Conservation (phyloP, 2,329 filamentous ascomycete genomes). For the Pseudofabraea citricarpa region DNA sequence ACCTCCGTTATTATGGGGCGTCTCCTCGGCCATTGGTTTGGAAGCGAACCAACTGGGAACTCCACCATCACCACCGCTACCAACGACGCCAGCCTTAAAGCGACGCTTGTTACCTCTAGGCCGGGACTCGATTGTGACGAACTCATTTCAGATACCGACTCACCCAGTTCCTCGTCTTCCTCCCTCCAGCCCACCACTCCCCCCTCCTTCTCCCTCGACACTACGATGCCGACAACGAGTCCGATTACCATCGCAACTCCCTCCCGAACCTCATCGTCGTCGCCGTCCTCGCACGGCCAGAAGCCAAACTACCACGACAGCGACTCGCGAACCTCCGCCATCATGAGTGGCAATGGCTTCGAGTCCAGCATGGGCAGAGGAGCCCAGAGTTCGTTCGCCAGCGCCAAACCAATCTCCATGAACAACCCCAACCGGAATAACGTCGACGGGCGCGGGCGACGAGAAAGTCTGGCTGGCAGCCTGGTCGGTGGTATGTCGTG, state of each 20-base stretch:
- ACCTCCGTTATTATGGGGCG: conserved; percentile 1
- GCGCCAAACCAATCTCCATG: conserved; percentile 63
- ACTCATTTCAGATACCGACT: conserved; percentile 6
- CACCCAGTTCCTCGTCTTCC: conserved; percentile 5
- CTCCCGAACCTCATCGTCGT: conserved; percentile 28
- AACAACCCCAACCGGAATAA: conserved; percentile 58
- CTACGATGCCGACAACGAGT: conserved; percentile 27
- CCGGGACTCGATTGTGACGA: conserved; percentile 1
- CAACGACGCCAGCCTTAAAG: not conserved
- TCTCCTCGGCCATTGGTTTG: not conserved
- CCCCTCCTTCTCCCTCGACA: not conserved
- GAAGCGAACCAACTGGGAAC: not conserved
- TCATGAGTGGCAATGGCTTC: conserved; percentile 49
- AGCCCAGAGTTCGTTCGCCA: conserved; percentile 59
- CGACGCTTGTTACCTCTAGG: not conserved
- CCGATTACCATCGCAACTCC: conserved; percentile 30
- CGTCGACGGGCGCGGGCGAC: conserved; percentile 50
- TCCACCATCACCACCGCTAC: no score
- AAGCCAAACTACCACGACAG: conserved; percentile 20
- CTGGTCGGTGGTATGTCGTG: conserved; percentile 86
- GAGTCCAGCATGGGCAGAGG: conserved; percentile 43
- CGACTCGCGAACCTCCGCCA: conserved; percentile 41
- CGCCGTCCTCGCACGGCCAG: conserved; percentile 31
- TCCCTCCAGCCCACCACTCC: conserved; percentile 11
- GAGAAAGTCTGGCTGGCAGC: conserved; percentile 60